These are phyloP conservation scores for Salvia sclarea DNA, from an alignment of 305 asterid genomes.

Conservation along the genomic window DNA sequence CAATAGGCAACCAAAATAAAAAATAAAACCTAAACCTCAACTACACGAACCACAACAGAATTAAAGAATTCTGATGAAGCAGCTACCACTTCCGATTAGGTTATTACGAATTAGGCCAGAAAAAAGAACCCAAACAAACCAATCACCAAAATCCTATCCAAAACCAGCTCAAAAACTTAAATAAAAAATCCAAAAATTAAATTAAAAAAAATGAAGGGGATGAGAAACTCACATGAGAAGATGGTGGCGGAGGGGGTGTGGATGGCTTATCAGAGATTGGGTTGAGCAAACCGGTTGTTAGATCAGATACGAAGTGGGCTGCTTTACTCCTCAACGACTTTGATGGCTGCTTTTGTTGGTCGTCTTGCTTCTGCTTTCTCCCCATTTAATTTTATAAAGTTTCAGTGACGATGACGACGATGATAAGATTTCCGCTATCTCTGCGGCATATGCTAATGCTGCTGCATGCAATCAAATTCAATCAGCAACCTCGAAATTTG, in stretches of 20 bases:
- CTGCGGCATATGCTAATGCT: slow-evolving; percentile 17
- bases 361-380: slow-evolving; percentile 40
- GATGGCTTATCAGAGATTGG: slow-evolving; percentile 88
- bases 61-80: background rate
- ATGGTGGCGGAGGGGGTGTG: slow-evolving; percentile 35
- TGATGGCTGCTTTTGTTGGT: slow-evolving; percentile 30
- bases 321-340: slow-evolving; percentile 82
- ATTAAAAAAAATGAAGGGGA: background rate
- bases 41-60: background rate
- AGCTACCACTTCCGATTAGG: slow-evolving; percentile 29
- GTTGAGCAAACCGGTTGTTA: slow-evolving; percentile 76
- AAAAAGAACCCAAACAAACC: background rate
- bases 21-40: slow-evolving; percentile 29
- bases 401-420: background rate
- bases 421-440: slow-evolving; percentile 32
- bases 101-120: slow-evolving; percentile 16
- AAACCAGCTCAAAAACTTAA: slow-evolving; percentile 4
- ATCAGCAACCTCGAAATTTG: slow-evolving; percentile 9
- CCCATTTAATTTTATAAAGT: slow-evolving; percentile 35
- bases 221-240: slow-evolving; percentile 40
- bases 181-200: background rate
- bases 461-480: slow-evolving; percentile 16
- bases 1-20: background rate
- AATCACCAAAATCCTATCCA: slow-evolving; percentile 17
- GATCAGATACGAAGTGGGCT: slow-evolving; percentile 86